These are phyloP conservation scores for Cordyceps javanica DNA, from an alignment of 2,329 filamentous ascomycete species.

Conservation along the genomic window DNA sequence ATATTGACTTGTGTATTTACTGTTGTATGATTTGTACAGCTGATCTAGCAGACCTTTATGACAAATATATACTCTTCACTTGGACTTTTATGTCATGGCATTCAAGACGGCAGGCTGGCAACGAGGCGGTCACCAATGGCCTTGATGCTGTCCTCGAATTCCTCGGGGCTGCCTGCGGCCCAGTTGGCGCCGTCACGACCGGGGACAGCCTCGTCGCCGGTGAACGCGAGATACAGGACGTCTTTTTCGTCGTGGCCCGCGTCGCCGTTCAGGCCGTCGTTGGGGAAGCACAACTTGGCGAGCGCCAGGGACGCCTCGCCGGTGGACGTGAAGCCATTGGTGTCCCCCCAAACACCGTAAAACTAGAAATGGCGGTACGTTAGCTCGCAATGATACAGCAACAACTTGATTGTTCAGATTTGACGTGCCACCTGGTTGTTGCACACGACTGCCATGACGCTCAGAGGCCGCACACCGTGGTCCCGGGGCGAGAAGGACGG, in stretches of 20 bases:
- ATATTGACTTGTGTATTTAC: not conserved
- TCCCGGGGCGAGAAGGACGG: slow-evolving; percentile 28
- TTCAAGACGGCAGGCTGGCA: not conserved
- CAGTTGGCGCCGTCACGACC: slow-evolving; percentile 35
- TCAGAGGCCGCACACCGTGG: slow-evolving; percentile 36
- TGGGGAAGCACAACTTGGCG: not conserved
- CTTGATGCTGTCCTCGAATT: slow-evolving; percentile 43
- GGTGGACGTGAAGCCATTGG: slow-evolving; percentile 28
- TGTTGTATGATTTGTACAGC: not conserved
- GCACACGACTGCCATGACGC: slow-evolving; percentile 44
- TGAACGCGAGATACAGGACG: not conserved
- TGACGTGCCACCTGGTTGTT: slow-evolving; percentile 29
- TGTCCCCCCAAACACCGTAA: slow-evolving; percentile 50
- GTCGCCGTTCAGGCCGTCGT: not conserved
- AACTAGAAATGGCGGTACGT: slow-evolving; percentile 35
- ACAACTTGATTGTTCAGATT: no score
- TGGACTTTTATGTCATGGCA: not conserved
- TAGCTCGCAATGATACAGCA: no score
- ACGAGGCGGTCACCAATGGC: slow-evolving; percentile 40
- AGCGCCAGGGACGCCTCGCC: not conserved
- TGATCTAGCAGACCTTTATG: not conserved
- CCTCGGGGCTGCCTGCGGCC: slow-evolving; percentile 35
- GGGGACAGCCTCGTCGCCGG: not conserved
- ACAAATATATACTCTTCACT: not conserved
- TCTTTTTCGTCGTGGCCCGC: not conserved